Conservation (phyloP, 371 early-diverging fungal genomes). For the Syncephalastrum sp. region DNA sequence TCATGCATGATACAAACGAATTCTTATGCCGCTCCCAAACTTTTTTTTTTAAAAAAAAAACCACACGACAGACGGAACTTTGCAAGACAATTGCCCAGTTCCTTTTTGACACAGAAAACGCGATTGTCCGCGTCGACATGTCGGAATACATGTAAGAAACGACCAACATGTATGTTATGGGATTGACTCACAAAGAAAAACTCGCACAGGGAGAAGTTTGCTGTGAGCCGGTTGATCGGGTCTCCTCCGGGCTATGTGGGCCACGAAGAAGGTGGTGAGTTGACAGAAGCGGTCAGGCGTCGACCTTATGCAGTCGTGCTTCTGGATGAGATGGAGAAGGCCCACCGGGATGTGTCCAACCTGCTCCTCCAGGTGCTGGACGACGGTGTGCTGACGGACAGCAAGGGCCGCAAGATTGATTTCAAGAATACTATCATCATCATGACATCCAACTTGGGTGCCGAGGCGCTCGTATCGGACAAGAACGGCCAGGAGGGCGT, state of each 20-base stretch:
- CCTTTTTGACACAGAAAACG: slow-evolving; percentile 86
- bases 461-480: slow-evolving; percentile 67
- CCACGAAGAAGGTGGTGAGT: slow-evolving; percentile 84
- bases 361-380: slow-evolving; percentile 85
- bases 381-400: slow-evolving; percentile 88
- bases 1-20: slow-evolving; percentile 5
- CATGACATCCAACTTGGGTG: slow-evolving; percentile 87
- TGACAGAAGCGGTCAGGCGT: slow-evolving; percentile 89
- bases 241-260: slow-evolving; percentile 90
- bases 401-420: slow-evolving; percentile 84
- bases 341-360: slow-evolving; percentile 78
- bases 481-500: slow-evolving; percentile 27
- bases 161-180: too few species aligned
- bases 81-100: slow-evolving; percentile 88
- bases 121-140: slow-evolving; percentile 92
- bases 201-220: slow-evolving; percentile 35
- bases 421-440: slow-evolving; percentile 92
- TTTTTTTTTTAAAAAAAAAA: background rate
- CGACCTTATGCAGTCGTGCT: slow-evolving; percentile 90
- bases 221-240: slow-evolving; percentile 85
- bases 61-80: slow-evolving; percentile 67
- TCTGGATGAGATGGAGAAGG: slow-evolving; percentile 94
- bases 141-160: slow-evolving; percentile 80
- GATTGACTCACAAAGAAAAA: background rate
- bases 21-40: slow-evolving; percentile 1